Evolutionary conservation across 257 asterid genomes (phyloP).

Genomic region (Solanum etuberosum): DNA sequence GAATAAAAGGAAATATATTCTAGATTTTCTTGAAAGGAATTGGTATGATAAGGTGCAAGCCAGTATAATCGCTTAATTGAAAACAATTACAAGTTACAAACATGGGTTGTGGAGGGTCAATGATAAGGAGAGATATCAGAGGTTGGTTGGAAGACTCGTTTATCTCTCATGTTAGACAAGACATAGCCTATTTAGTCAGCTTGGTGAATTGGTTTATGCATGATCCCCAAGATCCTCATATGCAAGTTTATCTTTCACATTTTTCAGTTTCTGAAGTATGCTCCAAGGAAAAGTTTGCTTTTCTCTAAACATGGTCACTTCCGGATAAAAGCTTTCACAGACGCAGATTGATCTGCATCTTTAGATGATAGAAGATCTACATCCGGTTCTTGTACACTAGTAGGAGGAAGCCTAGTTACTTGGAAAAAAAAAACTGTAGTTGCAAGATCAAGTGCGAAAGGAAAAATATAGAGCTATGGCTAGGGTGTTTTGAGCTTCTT

Average conservation of each 20-base stretch:
- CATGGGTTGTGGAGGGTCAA: background rate
- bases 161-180: background rate
- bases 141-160: background rate
- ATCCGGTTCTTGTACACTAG: background rate
- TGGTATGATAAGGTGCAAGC: background rate
- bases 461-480: background rate
- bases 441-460: background rate
- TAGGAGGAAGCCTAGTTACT: background rate
- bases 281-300: background rate
- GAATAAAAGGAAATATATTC: background rate
- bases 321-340: background rate
- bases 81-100: background rate
- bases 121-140: background rate
- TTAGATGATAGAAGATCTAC: background rate
- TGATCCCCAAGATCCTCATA: background rate
- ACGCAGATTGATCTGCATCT: background rate
- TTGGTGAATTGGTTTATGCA: background rate
- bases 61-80: background rate
- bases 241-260: background rate
- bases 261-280: background rate
- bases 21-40: background rate
- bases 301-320: background rate
- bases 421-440: background rate
- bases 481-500: background rate
- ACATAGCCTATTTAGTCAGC: background rate